Percentiles rank a stretch among this genome's conserved stretches.
These are phyloP conservation scores for Beauveria asiatica DNA, from an alignment of 2,329 filamentous ascomycete species.

Conservation along the genomic window DNA sequence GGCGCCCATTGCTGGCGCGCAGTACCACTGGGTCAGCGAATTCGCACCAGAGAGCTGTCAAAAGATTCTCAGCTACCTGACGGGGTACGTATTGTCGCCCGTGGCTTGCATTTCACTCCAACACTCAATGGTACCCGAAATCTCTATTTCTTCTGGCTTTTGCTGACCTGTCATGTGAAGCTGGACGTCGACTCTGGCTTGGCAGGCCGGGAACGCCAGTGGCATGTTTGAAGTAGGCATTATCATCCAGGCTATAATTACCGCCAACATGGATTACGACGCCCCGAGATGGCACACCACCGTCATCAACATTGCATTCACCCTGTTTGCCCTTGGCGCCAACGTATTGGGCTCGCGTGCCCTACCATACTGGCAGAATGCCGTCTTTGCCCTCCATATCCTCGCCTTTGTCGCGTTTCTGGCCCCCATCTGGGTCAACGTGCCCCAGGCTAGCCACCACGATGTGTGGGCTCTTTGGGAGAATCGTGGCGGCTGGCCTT, in stretches of 20 bases:
- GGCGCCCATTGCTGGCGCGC: constrained; percentile 17
- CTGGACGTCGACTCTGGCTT: constrained; percentile 14
- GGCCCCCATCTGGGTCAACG: constrained; percentile 15
- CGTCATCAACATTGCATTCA: constrained; percentile 11
- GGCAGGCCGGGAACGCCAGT: constrained; percentile 13
- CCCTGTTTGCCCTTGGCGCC: constrained; percentile 4
- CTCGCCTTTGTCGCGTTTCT: constrained; percentile 12
- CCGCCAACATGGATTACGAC: constrained; percentile 11
- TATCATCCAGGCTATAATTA: constrained; percentile 13
- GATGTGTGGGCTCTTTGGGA: constrained; percentile 14
- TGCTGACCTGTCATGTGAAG: not conserved
- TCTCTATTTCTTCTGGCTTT: too few relatives aligned
- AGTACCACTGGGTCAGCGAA: constrained; percentile 17
- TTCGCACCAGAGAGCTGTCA: constrained; percentile 11
- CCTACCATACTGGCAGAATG: constrained; percentile 13
- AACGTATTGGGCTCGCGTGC: constrained; percentile 9
- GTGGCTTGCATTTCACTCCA: not conserved
- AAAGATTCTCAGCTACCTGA: constrained; percentile 11
- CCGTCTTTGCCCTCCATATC: constrained; percentile 12
- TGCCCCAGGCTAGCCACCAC: constrained; percentile 4
- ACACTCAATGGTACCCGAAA: too few relatives aligned
- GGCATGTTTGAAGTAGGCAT: constrained; percentile 13
- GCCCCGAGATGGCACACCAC: constrained; percentile 12
- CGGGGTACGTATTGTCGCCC: not conserved
- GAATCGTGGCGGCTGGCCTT: constrained; percentile 13